Evolutionary conservation across 2,329 filamentous ascomycete species (phyloP), one percentile per base, ranked within the genome.

Genomic region (Fusarium floridanum): DNA sequence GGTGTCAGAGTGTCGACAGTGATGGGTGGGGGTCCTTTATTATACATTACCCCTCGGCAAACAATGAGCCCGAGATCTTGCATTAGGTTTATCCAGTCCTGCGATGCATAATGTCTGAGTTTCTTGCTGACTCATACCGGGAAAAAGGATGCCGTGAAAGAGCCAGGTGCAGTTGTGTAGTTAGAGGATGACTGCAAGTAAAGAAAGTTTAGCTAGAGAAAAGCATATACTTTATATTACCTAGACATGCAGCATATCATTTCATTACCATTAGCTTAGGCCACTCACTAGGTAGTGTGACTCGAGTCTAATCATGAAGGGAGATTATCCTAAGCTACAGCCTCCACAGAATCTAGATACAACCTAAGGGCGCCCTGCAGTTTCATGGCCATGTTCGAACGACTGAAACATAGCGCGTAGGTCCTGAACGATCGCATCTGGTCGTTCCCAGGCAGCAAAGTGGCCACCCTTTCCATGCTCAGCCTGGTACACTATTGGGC

Each of bases 381-480:
- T 39, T 39, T n/a, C 17, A 22, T 22, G 3, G 2, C 41, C 22
- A 14, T 48, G 5, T 17, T 48, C 5, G 14, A 48, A 48, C 24
- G 17, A 50, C 22, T 27, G 8, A 50, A 91, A 91, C 89, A 92
- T 91, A 6, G 82, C 83, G 71, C 83, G 83, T 66, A 92, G 69
- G 78, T 92, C 91, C 9, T 79, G 81, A 0, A 84, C 86, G 37
- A 92, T 81, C 5, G 84, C 81, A 32, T 89, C 84, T 0, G 91
- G 91, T 27, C 82, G 80, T 79, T 92, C 90, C 77, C 86, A 88
- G 0, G 91, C 88, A 4, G 89, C 89, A 77, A 92, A 92, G 77
- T 92, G 90, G 0, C 90, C 90, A 1, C 89, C 89, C 9, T 83
- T 83, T 3, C 85, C 81, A 63, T 89, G 85, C 6, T 81, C 78